Evolutionary conservation across 148 eudicot species (phyloP), one percentile per base, ranked within the genome.

Genomic region (Vaccinium darrowii): DNA sequence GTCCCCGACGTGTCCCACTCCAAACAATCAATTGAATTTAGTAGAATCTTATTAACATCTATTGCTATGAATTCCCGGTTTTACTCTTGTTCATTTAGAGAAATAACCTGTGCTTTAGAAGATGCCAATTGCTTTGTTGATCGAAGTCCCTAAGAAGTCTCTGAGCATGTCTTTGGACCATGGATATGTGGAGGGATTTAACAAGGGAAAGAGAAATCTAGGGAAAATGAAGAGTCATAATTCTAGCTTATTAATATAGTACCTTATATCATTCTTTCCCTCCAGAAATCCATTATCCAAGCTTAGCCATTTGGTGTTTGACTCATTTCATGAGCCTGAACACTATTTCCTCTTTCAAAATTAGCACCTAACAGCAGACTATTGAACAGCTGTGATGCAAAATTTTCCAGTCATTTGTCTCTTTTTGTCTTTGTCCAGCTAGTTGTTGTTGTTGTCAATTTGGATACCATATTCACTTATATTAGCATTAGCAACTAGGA

Each of bases 281-380:
- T 8, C 51, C 13, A 43, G 13, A 47, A 76, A 43, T 47, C 25
- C 27, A 78, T 21, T 53, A 4, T 52, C n/a, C 49, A 33, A 72
- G 21, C 76, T 43, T 43, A 72, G 0, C 49, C n/a, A 16, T 47
- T 23, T 1, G 8, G 23, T 36, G 56, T 81, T 62, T 23, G 47
- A 43, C 39, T 81, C 56, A 39, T 39, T 62, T 30, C 23, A 21
- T 43, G 33, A 81, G 73, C 16, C 19, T 62, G 33, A 19, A 36
- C 23, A 33, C n/a, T 27, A 16, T 54, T 56, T 56, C 67, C 58
- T 57, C 39, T 52, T 51, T 14, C 23, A 52, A 78, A 78, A 53
- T 21, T 56, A 79, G 81, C 69, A 79, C 65, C 82, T 79, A 2
- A 10, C 67, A 79, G 67, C 67, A 30, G 30, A 27, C 18, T 12